phyloP scores from a whole-genome alignment of 106 monocot species.

The Allium fistulosum region DNA sequence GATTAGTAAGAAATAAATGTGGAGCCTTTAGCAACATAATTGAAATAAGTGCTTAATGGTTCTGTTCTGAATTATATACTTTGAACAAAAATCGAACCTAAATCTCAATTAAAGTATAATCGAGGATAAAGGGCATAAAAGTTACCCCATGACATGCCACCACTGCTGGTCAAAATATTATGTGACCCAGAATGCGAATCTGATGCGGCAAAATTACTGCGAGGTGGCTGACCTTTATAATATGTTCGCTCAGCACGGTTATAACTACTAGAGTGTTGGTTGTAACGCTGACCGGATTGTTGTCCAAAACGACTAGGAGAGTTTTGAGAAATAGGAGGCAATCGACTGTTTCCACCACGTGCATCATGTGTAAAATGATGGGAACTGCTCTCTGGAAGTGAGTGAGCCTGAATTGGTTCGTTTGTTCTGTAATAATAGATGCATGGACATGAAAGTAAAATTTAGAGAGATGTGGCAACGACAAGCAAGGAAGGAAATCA shows the following conservation, averaged over 20 bases:
- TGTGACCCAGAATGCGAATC: slow-evolving; percentile 31
- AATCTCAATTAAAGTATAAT: too few relatives aligned
- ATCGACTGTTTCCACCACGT: slow-evolving; percentile 25
- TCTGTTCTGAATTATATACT: too few relatives aligned
- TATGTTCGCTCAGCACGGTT: slow-evolving; percentile 18
- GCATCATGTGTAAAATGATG: slow-evolving; percentile 26
- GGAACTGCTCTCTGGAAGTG: slow-evolving; percentile 22
- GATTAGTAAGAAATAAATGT: too few relatives aligned
- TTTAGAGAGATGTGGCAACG: background rate
- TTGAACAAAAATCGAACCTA: too few relatives aligned
- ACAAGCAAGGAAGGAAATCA: background rate
- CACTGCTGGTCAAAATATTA: slow-evolving; percentile 20
- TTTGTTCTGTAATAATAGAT: slow-evolving; percentile 46
- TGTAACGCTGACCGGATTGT: slow-evolving; percentile 36
- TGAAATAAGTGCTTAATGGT: too few relatives aligned
- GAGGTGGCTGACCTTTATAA: slow-evolving; percentile 19
- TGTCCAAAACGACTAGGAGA: slow-evolving; percentile 60
- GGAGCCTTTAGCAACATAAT: too few relatives aligned
- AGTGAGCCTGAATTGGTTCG: slow-evolving; percentile 17
- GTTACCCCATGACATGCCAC: slow-evolving; percentile 62
- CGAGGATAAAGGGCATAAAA: background rate
- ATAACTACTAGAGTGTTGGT: slow-evolving; percentile 16
- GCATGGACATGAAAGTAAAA: background rate
- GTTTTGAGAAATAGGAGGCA: slow-evolving; percentile 31
- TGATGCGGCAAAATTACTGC: slow-evolving; percentile 13